Base-by-base conservation (phyloP, 371 early-diverging fungal genomes). In the Mucor irregularis region DNA sequence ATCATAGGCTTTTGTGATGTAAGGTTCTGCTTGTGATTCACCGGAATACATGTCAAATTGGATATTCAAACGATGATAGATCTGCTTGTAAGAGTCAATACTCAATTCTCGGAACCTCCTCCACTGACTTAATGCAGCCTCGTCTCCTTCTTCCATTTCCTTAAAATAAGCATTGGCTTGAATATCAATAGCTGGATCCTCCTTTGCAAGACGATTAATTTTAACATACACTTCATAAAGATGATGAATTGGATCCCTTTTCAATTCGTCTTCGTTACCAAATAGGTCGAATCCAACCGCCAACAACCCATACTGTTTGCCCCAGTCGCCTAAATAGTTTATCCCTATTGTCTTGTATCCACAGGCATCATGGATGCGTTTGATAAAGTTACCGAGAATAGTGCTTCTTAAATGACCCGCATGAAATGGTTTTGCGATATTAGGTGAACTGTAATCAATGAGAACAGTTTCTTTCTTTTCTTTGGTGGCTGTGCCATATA, bases 251-350 rank as follows among this genome's bases (percentile, higher is more conserved):
- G 99, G 95, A 65, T 99, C 93, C 25, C 76, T 76, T 55, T 81
- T 55, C 17, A 99, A 78, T 62, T 85, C 67, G 49, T 86, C 81
- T 59, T 92, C 89, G 48, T 81, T 74, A 24, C 97, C 97, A 68
- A 88, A 92, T 58, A 86, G 80, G 33, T 87, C 78, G 69, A 82
- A 99, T 24, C 99, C 99, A 37, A 99, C 81, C 14, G 99, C 97
- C 60, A 99, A 77, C 45, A 99, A 73, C 34, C 95, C 82, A 78
- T 97, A 99, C 73, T 99, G 99, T 68, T 99, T 99, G 53, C 99
- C 99, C 99, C 99, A 99, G 75, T 99, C 99, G 25, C 99, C 99
- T 19, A 99, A 80, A 73, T 99, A 99, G 84, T 99, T 99, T 66
- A 99, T 90, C 19, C 90, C 82, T 37, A 90, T 69, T 8, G 90